These are phyloP conservation scores for Xylaria sp. DNA, from an alignment of 2,329 filamentous ascomycete species.

Conservation along the genomic window DNA sequence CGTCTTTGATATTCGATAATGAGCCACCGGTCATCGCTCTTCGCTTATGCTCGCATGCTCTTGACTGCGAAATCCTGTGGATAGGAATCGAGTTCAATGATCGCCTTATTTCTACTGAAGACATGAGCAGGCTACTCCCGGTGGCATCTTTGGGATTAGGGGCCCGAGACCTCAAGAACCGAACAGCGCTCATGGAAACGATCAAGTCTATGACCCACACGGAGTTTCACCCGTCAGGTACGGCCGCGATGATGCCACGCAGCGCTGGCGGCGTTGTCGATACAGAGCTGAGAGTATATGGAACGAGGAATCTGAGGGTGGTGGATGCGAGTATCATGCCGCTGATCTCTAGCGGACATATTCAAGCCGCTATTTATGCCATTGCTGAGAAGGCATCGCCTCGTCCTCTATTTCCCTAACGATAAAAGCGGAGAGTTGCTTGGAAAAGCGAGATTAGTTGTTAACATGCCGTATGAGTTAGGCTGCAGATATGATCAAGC, in stretches of 20 bases:
- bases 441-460: not conserved
- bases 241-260: constrained; percentile 51
- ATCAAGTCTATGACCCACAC: constrained; percentile 42
- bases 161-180: constrained; percentile 31
- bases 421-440: not conserved
- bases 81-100: constrained; percentile 36
- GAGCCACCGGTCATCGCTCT: constrained; percentile 49
- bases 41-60: constrained; percentile 50
- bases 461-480: constrained; percentile 31
- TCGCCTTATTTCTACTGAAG: constrained; percentile 35
- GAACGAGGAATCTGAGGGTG: constrained; percentile 50
- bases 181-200: constrained; percentile 33
- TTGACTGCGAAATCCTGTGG: constrained; percentile 44
- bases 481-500: constrained; percentile 55
- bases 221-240: constrained; percentile 51
- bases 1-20: constrained; percentile 43
- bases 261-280: constrained; percentile 52
- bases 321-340: constrained; percentile 54
- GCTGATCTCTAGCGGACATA: constrained; percentile 48
- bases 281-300: constrained; percentile 49
- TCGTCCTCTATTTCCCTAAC: not conserved
- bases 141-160: constrained; percentile 31
- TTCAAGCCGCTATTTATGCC: constrained; percentile 38
- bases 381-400: constrained; percentile 47
- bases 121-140: constrained; percentile 35